Conservation (phyloP, 2,329 filamentous ascomycete genomes). For the Aspergillus sp. region DNA sequence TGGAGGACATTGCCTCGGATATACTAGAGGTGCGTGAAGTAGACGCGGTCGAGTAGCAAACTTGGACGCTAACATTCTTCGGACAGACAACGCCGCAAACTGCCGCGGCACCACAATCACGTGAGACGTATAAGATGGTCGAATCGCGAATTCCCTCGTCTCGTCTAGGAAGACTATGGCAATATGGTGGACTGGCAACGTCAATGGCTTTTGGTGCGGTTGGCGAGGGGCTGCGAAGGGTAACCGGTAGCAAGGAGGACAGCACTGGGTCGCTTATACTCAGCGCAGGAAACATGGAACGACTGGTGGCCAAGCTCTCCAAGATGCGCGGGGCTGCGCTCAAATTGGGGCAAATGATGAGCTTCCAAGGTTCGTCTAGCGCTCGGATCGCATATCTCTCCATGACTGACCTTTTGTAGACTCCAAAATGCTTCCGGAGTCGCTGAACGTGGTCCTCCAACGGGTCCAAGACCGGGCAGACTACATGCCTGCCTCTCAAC, state of each 20-base stretch:
- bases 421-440: constrained; percentile 84
- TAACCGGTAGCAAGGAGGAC: constrained; percentile 64
- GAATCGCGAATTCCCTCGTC: constrained; percentile 91
- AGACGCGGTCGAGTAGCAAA: neutral
- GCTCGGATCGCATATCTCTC: neutral
- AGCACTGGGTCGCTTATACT: constrained; percentile 75
- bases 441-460: constrained; percentile 86
- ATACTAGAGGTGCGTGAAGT: constrained; percentile 11
- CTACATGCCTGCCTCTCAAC: constrained; percentile 95
- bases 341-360: constrained; percentile 97
- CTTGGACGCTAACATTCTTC: constrained; percentile 5
- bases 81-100: constrained; percentile 15
- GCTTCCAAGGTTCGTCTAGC: constrained; percentile 65
- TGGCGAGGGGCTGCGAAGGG: constrained; percentile 77
- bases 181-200: constrained; percentile 88
- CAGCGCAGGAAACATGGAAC: constrained; percentile 86
- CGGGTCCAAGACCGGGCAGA: constrained; percentile 95
- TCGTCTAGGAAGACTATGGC: constrained; percentile 83
- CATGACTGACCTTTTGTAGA: constrained; percentile 52
- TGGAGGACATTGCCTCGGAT: neutral
- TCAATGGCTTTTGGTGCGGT: constrained; percentile 95
- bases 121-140: constrained; percentile 65
- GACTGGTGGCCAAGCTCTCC: constrained; percentile 87
- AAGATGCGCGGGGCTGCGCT: constrained; percentile 96
- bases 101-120: constrained; percentile 24